These are phyloP conservation scores for Mariannaea sp. DNA, from an alignment of 2,329 filamentous ascomycete genomes.

Conservation along the genomic window DNA sequence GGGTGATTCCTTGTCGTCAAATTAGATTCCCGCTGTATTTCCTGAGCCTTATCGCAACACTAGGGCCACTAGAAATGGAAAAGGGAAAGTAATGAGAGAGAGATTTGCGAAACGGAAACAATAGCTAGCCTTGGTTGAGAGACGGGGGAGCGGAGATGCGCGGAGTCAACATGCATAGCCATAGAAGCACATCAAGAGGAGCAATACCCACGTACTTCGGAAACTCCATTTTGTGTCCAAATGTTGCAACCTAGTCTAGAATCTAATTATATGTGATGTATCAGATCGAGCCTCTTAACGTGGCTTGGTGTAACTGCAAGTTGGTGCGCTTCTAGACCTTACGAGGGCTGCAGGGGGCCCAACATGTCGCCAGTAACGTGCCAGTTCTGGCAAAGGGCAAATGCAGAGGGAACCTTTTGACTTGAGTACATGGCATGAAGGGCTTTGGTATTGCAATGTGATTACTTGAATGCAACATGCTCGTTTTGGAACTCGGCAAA, in stretches of 20 bases:
- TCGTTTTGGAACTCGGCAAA: neutral
- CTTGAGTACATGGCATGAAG: too few relatives aligned
- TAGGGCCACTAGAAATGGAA: conserved; percentile 1
- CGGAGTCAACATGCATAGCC: neutral
- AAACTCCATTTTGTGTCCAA: neutral
- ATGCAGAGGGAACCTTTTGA: too few relatives aligned
- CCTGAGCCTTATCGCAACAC: neutral
- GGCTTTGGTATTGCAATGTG: too few relatives aligned
- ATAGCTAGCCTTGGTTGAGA: conserved; percentile 12
- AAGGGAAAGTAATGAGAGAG: conserved; percentile 1
- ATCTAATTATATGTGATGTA: neutral
- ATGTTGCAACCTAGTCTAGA: neutral
- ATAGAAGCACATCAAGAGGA: neutral
- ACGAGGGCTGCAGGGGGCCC: conserved; percentile 5
- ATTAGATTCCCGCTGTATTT: conserved; percentile 19
- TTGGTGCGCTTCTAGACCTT: conserved; percentile 13
- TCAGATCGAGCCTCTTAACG: neutral
- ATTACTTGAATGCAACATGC: too few relatives aligned
- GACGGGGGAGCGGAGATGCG: conserved; percentile 20
- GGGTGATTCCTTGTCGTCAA: conserved; percentile 16
- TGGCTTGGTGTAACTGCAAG: conserved; percentile 6
- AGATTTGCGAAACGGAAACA: too few relatives aligned
- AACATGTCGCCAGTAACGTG: neutral
- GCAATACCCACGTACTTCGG: conserved; percentile 3
- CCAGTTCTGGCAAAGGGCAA: neutral